Conservation (phyloP, 768 basidiomycete genomes). For the Phlebiopsis gigantea region DNA sequence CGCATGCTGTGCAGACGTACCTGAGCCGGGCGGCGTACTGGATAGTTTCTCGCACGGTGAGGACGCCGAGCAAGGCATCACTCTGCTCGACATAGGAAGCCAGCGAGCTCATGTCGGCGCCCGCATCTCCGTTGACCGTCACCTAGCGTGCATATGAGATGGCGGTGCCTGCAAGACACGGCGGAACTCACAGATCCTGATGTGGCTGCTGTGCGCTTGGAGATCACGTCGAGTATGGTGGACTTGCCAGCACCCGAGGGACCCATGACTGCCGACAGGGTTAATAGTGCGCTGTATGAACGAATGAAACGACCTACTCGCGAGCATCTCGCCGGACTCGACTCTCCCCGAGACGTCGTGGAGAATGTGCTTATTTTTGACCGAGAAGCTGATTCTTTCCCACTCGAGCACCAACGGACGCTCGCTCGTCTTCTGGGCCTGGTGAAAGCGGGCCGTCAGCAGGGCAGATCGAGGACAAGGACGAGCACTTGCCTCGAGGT, state of each 20-base stretch:
- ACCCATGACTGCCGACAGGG: conserved; percentile 34
- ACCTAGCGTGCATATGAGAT: conserved; percentile 3
- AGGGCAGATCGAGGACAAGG: neutral
- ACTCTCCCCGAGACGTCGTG: conserved; percentile 6
- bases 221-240: conserved; percentile 47
- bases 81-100: conserved; percentile 56
- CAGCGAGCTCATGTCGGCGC: conserved; percentile 31
- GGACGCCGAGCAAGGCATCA: conserved; percentile 51
- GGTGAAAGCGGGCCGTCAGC: neutral
- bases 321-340: conserved; percentile 19
- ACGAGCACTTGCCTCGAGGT: conserved; percentile 1
- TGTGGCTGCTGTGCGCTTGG: conserved; percentile 38
- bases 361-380: conserved; percentile 4
- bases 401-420: conserved; percentile 7
- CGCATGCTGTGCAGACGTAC: conserved; percentile 21
- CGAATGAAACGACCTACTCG: conserved; percentile 13
- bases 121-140: conserved; percentile 16
- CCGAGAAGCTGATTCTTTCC: conserved; percentile 1
- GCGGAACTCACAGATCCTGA: conserved; percentile 18
- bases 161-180: neutral
- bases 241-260: conserved; percentile 49
- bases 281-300: neutral
- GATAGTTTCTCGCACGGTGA: conserved; percentile 54
- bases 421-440: conserved; percentile 4
- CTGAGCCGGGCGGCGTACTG: conserved; percentile 45